Percentiles rank a stretch among this genome's conserved stretches.
Evolutionary conservation across 768 basidiomycete species (phyloP).

Genomic region (Kwoniella sp.): DNA sequence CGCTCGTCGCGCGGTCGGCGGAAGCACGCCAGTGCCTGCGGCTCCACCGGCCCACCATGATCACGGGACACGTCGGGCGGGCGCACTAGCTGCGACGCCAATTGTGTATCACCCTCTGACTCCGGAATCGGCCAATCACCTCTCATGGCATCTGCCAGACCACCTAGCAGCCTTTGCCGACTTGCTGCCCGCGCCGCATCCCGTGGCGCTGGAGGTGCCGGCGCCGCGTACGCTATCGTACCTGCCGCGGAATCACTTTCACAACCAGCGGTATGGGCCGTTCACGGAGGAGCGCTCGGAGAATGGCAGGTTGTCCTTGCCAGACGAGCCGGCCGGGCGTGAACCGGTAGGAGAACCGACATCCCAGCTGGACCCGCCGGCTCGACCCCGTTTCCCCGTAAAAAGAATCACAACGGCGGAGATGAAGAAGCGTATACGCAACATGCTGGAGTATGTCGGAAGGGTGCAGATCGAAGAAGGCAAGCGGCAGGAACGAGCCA

Average conservation of each 20-base stretch:
- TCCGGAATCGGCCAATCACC: slow-evolving; percentile 26
- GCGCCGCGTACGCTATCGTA: slow-evolving; percentile 29
- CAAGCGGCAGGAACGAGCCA: slow-evolving; percentile 37
- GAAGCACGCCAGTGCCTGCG: slow-evolving; percentile 21
- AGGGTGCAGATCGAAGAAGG: slow-evolving; percentile 54
- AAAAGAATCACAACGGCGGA: slow-evolving; percentile 94
- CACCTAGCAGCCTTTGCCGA: slow-evolving; percentile 81
- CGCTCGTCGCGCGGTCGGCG: slow-evolving; percentile 15
- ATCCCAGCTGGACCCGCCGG: slow-evolving; percentile 48
- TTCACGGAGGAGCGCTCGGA: slow-evolving; percentile 36
- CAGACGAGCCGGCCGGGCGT: slow-evolving; percentile 21
- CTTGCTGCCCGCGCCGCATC: slow-evolving; percentile 64
- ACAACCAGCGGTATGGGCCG: slow-evolving; percentile 37
- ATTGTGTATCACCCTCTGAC: slow-evolving; percentile 22
- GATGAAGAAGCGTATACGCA: slow-evolving; percentile 90
- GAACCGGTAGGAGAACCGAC: slow-evolving; percentile 19
- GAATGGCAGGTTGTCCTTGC: slow-evolving; percentile 25
- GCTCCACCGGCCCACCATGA: slow-evolving; percentile 36
- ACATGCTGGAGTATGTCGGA: slow-evolving; percentile 89
- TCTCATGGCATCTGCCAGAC: slow-evolving; percentile 79
- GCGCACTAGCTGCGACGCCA: slow-evolving; percentile 29
- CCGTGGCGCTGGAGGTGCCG: slow-evolving; percentile 57
- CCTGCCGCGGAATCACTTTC: slow-evolving; percentile 33
- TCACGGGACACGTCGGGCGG: slow-evolving; percentile 41
- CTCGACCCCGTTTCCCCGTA: slow-evolving; percentile 83